These are phyloP conservation scores for Dendrostoma leiphaemia DNA, from an alignment of 2,329 filamentous ascomycete genomes.

Conservation along the genomic window DNA sequence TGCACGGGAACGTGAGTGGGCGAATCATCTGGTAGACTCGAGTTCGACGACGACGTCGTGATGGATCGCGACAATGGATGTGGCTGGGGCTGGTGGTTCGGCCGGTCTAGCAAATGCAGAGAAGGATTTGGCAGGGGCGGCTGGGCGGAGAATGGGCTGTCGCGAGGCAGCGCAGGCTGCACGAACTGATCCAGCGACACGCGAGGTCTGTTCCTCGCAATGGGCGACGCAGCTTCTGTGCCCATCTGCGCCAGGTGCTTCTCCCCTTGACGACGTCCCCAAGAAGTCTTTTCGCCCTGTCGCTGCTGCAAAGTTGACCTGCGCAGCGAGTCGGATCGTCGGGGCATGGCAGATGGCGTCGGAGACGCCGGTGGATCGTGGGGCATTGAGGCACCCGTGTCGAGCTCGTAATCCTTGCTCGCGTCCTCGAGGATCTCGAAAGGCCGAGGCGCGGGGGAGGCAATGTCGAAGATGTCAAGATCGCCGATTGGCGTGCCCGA, in stretches of 20 bases:
- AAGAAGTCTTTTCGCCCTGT: constrained; percentile 65
- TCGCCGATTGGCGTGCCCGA: constrained; percentile 58
- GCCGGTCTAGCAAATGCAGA: constrained; percentile 46
- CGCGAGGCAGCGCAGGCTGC: constrained; percentile 55
- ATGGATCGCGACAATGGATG: constrained; percentile 86
- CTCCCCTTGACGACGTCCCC: constrained; percentile 58
- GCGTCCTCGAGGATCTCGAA: constrained; percentile 47
- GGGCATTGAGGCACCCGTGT: constrained; percentile 31
- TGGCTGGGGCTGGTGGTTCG: constrained; percentile 47
- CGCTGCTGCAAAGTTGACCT: constrained; percentile 88
- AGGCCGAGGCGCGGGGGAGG: constrained; percentile 34
- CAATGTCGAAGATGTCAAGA: constrained; percentile 76
- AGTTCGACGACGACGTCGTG: constrained; percentile 82
- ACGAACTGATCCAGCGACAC: constrained; percentile 79
- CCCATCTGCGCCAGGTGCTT: constrained; percentile 51
- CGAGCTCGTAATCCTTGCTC: constrained; percentile 52
- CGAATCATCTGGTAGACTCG: constrained; percentile 72
- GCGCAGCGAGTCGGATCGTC: constrained; percentile 73
- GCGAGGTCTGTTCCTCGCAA: constrained; percentile 63
- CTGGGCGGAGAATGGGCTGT: constrained; percentile 62
- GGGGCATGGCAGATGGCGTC: constrained; percentile 56
- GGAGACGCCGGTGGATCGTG: constrained; percentile 43
- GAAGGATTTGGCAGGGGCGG: constrained; percentile 52
- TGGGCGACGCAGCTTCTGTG: constrained; percentile 55
- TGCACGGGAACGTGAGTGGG: constrained; percentile 61